Conservation (phyloP, 176 grass and related monocot species). For the Aegilops longissima region DNA sequence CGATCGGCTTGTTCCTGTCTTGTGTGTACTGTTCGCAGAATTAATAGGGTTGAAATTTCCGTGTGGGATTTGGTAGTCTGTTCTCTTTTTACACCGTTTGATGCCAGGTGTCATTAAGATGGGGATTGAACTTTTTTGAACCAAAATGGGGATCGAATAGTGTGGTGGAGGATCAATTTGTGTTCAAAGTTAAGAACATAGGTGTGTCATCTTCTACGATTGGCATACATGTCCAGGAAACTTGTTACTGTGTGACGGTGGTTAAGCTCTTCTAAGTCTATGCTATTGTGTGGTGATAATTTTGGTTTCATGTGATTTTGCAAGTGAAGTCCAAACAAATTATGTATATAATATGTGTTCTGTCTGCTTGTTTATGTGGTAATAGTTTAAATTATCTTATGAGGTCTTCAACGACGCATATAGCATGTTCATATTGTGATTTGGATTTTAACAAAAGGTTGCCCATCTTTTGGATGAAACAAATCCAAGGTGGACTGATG, state of each 20-base stretch:
- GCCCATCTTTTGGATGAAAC: neutral
- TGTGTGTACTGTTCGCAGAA: constrained; percentile 1
- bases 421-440: neutral
- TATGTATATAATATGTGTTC: neutral
- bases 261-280: neutral
- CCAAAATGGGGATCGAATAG: neutral
- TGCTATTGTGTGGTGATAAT: neutral
- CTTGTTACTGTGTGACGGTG: neutral
- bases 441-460: neutral
- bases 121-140: neutral
- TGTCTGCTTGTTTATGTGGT: neutral
- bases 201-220: neutral
- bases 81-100: neutral
- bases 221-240: neutral
- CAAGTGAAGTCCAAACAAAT: neutral
- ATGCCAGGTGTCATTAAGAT: neutral
- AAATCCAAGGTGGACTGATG: neutral
- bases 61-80: neutral
- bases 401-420: neutral
- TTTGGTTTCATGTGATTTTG: neutral
- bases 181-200: neutral
- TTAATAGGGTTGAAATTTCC: neutral
- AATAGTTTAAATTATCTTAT: neutral
- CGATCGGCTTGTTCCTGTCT: neutral
- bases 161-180: neutral